These are phyloP conservation scores for Phylloporus sp. DNA, from an alignment of 768 basidiomycete genomes.

Conservation along the genomic window DNA sequence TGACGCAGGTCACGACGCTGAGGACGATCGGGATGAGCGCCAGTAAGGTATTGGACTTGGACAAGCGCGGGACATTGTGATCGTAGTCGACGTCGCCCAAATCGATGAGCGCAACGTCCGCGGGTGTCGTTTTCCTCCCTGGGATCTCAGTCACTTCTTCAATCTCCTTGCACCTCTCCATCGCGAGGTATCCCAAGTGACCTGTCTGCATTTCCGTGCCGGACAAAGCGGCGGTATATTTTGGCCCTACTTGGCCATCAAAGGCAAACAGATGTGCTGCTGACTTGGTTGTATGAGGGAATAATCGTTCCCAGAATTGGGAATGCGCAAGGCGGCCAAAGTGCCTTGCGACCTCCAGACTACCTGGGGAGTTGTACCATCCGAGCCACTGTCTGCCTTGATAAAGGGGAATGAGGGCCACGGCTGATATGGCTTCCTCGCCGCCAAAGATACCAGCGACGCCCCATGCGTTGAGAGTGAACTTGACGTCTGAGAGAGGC, in stretches of 20 bases:
- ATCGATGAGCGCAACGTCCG: conserved; percentile 19
- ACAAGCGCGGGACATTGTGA: conserved; percentile 1
- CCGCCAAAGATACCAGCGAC: conserved; percentile 35
- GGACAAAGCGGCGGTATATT: conserved; percentile 23
- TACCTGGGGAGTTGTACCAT: conserved; percentile 34
- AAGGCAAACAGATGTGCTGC: conserved; percentile 22
- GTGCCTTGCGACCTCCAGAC: conserved; percentile 25
- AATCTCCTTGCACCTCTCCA: conserved; percentile 17
- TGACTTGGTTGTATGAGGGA: conserved; percentile 19
- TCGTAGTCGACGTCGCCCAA: conserved; percentile 3
- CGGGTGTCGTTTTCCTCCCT: conserved; percentile 13
- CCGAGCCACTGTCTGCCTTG: conserved; percentile 29
- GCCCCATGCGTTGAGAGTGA: conserved; percentile 25
- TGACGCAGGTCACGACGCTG: conserved; percentile 21
- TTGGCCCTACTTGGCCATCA: conserved; percentile 25
- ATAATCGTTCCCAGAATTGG: conserved; percentile 23
- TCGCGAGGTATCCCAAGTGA: conserved; percentile 25
- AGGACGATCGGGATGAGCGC: conserved; percentile 23
- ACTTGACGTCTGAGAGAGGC: conserved; percentile 8
- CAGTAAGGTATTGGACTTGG: background rate
- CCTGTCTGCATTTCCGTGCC: conserved; percentile 27
- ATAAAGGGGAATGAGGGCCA: conserved; percentile 28
- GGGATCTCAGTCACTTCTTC: background rate
- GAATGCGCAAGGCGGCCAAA: conserved; percentile 27
- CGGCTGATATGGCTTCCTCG: conserved; percentile 29